These are phyloP conservation scores for Nothopassalora personata DNA, from an alignment of 2,329 filamentous ascomycete genomes.

Conservation along the genomic window DNA sequence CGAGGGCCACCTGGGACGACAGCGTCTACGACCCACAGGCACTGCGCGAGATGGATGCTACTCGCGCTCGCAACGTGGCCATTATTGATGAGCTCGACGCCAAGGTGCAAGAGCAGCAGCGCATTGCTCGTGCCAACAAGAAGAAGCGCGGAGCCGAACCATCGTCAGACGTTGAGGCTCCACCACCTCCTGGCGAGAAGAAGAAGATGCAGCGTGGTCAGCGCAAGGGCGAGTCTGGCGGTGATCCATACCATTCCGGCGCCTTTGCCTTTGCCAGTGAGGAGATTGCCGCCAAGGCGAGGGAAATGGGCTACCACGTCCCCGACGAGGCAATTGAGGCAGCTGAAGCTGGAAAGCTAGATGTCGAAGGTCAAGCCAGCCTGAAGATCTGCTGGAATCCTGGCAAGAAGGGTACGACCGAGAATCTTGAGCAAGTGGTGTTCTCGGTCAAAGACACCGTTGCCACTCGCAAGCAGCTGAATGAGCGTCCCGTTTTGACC, in stretches of 20 bases:
- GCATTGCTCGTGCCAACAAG: slow-evolving; percentile 20
- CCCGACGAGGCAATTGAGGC: slow-evolving; percentile 29
- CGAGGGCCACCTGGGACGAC: slow-evolving; percentile 28
- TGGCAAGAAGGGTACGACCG: slow-evolving; percentile 30
- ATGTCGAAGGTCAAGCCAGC: slow-evolving; percentile 20
- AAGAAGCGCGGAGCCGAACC: slow-evolving; percentile 11
- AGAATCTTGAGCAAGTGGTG: slow-evolving; percentile 27
- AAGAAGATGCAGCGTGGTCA: slow-evolving; percentile 19
- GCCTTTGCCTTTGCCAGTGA: slow-evolving; percentile 26
- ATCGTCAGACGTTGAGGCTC: slow-evolving; percentile 12
- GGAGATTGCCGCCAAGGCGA: slow-evolving; percentile 12
- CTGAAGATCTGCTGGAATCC: slow-evolving; percentile 33
- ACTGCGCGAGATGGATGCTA: slow-evolving; percentile 24
- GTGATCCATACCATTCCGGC: slow-evolving; percentile 29
- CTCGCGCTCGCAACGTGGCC: slow-evolving; percentile 23
- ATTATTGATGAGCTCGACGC: slow-evolving; percentile 25
- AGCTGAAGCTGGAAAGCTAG: slow-evolving; percentile 22
- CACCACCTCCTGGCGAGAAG: slow-evolving; percentile 5
- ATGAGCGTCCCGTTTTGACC: slow-evolving; percentile 24
- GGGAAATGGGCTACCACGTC: slow-evolving; percentile 12
- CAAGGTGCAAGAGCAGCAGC: slow-evolving; percentile 25
- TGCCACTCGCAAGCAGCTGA: slow-evolving; percentile 30
- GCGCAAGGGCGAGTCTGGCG: slow-evolving; percentile 18
- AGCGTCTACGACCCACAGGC: slow-evolving; percentile 25
- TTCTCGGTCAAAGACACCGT: slow-evolving; percentile 32